These are phyloP conservation scores for Umbilicus rupestris DNA, from an alignment of 164 flowering plant genomes.

Conservation along the genomic window DNA sequence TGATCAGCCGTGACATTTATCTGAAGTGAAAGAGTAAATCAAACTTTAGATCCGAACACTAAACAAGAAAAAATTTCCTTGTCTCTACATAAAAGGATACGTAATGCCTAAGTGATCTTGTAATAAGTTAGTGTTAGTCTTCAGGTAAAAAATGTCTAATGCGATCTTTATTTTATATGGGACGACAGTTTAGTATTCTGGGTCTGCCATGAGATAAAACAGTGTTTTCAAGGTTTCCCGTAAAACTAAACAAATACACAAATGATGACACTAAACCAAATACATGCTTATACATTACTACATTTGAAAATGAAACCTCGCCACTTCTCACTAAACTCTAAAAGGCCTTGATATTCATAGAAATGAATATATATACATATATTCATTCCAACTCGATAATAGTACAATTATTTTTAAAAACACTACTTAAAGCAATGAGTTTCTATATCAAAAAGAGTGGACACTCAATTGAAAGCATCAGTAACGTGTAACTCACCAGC, in stretches of 20 bases:
- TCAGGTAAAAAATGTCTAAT: too few species aligned
- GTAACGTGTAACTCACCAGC: conserved; percentile 50
- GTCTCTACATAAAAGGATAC: background rate
- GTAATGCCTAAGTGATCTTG: background rate
- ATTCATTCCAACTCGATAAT: too few species aligned
- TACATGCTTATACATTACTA: too few species aligned
- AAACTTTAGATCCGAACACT: background rate
- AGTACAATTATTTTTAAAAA: background rate
- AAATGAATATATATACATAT: too few species aligned
- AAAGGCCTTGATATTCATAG: too few species aligned
- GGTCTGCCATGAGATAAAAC: background rate
- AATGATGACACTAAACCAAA: too few species aligned
- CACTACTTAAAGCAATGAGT: background rate
- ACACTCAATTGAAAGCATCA: background rate
- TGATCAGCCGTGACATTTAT: conserved; percentile 96
- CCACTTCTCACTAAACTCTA: too few species aligned
- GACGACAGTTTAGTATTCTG: too few species aligned
- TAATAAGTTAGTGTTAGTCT: too few species aligned
- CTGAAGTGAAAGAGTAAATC: conserved; percentile 27
- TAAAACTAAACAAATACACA: too few species aligned
- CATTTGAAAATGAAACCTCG: too few species aligned
- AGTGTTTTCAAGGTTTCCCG: background rate
- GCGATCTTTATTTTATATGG: too few species aligned
- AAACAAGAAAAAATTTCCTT: background rate
- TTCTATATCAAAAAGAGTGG: background rate